These are phyloP conservation scores for Ramaria rubella DNA, from an alignment of 768 basidiomycete species.

Conservation along the genomic window DNA sequence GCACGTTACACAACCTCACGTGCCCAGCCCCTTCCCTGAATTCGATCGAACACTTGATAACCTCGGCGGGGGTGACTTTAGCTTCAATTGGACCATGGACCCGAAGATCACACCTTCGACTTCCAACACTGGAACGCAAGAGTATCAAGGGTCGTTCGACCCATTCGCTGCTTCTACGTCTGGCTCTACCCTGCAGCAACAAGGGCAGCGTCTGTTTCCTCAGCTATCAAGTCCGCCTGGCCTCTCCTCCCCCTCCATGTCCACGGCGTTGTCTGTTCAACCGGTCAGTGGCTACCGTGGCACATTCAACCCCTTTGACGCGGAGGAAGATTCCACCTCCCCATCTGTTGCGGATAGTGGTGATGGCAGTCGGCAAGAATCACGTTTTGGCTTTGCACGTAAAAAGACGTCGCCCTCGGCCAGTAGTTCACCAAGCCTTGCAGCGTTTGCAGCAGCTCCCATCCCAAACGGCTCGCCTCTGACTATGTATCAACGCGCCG, in stretches of 20 bases:
- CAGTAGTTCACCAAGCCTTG: constrained; percentile 3
- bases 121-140: background rate
- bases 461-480: background rate
- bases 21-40: constrained; percentile 71
- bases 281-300: background rate
- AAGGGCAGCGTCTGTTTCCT: background rate
- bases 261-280: constrained; percentile 23
- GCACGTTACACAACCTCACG: constrained; percentile 31
- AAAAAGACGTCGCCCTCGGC: constrained; percentile 26
- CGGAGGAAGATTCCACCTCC: constrained; percentile 39
- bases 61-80: constrained; percentile 67
- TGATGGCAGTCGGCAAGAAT: constrained; percentile 59
- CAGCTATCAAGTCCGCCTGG: constrained; percentile 46
- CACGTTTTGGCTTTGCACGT: constrained; percentile 76
- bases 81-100: constrained; percentile 66
- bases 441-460: constrained; percentile 1
- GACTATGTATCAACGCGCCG: background rate
- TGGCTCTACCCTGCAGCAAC: background rate
- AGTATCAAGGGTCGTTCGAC: constrained; percentile 7
- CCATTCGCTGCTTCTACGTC: constrained; percentile 1
- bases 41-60: constrained; percentile 78
- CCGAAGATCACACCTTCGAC: constrained; percentile 51
- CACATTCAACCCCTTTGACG: constrained; percentile 66
- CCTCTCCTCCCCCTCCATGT: constrained; percentile 30
- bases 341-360: constrained; percentile 41